A percentile compares a stretch with the other conserved stretches of the same genome.
phyloP scores from a whole-genome alignment of 1,284 basidiomycete genomes.

The Phellopilus nigrolimitatus region DNA sequence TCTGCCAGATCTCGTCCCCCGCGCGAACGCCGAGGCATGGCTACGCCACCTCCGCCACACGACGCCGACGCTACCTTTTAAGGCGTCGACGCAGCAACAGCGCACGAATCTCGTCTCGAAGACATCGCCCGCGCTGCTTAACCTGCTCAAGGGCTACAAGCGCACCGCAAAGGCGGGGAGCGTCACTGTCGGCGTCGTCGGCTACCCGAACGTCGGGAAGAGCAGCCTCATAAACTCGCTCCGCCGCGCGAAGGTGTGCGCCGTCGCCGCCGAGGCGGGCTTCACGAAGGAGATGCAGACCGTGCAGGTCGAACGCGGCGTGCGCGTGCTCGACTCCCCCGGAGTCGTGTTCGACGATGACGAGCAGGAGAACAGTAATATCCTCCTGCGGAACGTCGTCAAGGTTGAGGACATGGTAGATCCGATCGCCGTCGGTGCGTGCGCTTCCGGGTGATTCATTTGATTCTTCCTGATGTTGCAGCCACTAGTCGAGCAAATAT shows the following conservation, averaged over 20 bases:
- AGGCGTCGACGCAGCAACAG: constrained; percentile 79
- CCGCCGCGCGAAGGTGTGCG: constrained; percentile 84
- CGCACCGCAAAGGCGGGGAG: constrained; percentile 55
- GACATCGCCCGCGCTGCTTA: constrained; percentile 78
- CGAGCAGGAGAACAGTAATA: constrained; percentile 54
- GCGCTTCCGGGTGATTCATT: constrained; percentile 7
- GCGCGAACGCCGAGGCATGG: constrained; percentile 88
- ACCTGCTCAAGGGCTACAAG: constrained; percentile 89
- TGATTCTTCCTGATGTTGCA: constrained; percentile 10
- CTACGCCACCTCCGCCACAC: constrained; percentile 85
- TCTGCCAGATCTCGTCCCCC: constrained; percentile 79
- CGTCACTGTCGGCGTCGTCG: constrained; percentile 90
- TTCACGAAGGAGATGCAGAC: constrained; percentile 95
- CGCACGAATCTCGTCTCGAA: constrained; percentile 73
- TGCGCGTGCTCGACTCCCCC: constrained; percentile 92
- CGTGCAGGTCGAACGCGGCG: constrained; percentile 87
- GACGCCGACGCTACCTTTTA: constrained; percentile 92
- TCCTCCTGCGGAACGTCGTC: constrained; percentile 87
- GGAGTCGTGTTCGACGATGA: constrained; percentile 91
- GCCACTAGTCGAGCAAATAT: constrained; percentile 75
- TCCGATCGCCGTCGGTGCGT: constrained; percentile 80
- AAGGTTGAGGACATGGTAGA: constrained; percentile 92
- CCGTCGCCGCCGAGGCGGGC: constrained; percentile 93
- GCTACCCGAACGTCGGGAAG: constrained; percentile 98
- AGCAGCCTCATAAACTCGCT: constrained; percentile 93